These are phyloP conservation scores for Melaleuca quinquenervia DNA, from an alignment of 345 rosid species.

Conservation along the genomic window DNA sequence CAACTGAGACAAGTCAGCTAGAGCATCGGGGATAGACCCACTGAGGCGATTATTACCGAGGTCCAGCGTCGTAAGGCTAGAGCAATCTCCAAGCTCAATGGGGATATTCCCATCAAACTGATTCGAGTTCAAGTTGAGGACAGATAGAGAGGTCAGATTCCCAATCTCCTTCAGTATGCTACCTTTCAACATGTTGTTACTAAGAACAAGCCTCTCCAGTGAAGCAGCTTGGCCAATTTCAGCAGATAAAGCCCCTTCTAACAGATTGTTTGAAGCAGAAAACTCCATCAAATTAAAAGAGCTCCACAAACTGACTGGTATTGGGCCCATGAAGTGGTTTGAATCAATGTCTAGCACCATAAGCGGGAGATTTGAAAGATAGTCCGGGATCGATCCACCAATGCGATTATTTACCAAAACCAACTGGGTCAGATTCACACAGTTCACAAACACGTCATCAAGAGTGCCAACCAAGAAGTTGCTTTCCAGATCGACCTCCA, in stretches of 20 bases:
- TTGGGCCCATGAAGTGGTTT: conserved; percentile 55
- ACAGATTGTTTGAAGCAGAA: conserved; percentile 47
- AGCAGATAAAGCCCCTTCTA: conserved; percentile 43
- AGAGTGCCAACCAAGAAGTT: conserved; percentile 45
- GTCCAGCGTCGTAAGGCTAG: conserved; percentile 62
- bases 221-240: conserved; percentile 55
- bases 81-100: conserved; percentile 50
- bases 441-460: conserved; percentile 44
- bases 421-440: conserved; percentile 55
- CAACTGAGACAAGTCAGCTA: conserved; percentile 52
- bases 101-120: conserved; percentile 60
- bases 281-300: conserved; percentile 61
- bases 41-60: conserved; percentile 59
- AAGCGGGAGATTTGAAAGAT: conserved; percentile 60
- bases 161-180: conserved; percentile 63
- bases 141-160: conserved; percentile 48
- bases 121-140: conserved; percentile 67
- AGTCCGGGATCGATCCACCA: conserved; percentile 46
- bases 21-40: conserved; percentile 54
- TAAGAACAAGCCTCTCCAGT: conserved; percentile 55
- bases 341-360: conserved; percentile 67
- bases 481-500: conserved; percentile 48
- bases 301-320: conserved; percentile 59
- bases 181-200: conserved; percentile 47
- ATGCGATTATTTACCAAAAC: conserved; percentile 42